A percentile compares a stretch with the other conserved stretches of the same genome.
phyloP scores from a whole-genome alignment of 768 basidiomycete genomes.

The Myochromella boudieri region DNA sequence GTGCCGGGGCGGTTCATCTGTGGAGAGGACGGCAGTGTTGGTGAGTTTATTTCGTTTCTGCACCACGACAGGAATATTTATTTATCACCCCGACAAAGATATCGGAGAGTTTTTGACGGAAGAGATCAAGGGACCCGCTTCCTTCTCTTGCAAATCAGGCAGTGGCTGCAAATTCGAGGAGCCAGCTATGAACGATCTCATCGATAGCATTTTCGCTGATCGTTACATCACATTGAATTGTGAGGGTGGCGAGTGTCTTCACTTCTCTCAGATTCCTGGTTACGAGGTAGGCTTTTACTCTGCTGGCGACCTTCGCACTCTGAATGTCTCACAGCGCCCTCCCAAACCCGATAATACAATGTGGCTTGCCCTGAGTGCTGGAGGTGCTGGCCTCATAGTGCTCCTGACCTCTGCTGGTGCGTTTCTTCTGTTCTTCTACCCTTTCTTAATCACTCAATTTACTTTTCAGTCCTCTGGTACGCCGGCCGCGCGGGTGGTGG shows the following conservation, averaged over 20 bases:
- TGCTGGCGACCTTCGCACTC: neutral
- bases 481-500: conserved; percentile 72
- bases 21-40: conserved; percentile 91
- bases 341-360: conserved; percentile 78
- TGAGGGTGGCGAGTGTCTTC: conserved; percentile 89
- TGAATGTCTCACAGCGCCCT: conserved; percentile 49
- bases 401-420: conserved; percentile 62
- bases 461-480: conserved; percentile 76
- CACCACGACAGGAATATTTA: neutral
- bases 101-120: conserved; percentile 91
- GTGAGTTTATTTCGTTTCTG: conserved; percentile 43
- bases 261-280: conserved; percentile 93
- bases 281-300: conserved; percentile 55
- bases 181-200: conserved; percentile 94
- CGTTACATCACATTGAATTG: conserved; percentile 85
- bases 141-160: conserved; percentile 74
- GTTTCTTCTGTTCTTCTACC: conserved; percentile 8
- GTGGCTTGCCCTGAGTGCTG: conserved; percentile 85
- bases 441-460: conserved; percentile 1
- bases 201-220: conserved; percentile 93
- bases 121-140: conserved; percentile 88
- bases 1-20: conserved; percentile 95
- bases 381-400: conserved; percentile 74
- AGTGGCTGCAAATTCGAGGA: conserved; percentile 89
- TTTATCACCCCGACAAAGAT: conserved; percentile 44